These are phyloP conservation scores for Dioscorea cayenensis DNA, from an alignment of 116 monocot genomes.

Conservation along the genomic window DNA sequence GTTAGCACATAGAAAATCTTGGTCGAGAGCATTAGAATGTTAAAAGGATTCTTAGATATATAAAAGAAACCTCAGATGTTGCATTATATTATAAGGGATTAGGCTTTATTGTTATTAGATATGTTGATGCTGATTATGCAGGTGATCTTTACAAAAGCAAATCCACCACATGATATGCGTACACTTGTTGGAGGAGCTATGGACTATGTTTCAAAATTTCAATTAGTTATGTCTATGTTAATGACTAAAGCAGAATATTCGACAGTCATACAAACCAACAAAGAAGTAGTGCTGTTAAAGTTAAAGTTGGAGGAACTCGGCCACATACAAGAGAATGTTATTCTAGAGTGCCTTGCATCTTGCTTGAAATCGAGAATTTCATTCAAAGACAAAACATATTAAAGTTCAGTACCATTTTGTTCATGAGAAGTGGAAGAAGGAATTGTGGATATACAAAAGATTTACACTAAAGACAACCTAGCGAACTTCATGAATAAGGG, in stretches of 20 bases:
- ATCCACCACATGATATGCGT: background rate
- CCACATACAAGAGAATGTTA: background rate
- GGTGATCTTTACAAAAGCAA: background rate
- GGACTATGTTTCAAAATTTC: background rate
- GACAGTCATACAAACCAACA: background rate
- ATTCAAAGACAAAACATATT: background rate
- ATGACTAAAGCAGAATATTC: slow-evolving; percentile 2
- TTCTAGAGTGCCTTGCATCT: background rate
- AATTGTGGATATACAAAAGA: background rate
- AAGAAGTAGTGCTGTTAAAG: background rate
- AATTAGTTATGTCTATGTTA: background rate
- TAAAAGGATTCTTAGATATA: background rate
- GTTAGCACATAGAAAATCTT: too few relatives aligned
- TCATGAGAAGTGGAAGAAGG: too few relatives aligned
- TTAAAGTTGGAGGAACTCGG: background rate
- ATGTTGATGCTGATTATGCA: slow-evolving; percentile 4
- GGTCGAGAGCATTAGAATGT: background rate
- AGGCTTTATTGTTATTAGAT: background rate
- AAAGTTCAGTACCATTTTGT: too few relatives aligned
- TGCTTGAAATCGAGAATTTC: background rate
- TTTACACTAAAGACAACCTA: background rate
- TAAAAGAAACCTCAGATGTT: background rate
- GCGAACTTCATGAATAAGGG: background rate
- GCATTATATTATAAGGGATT: background rate
- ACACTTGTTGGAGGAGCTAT: background rate